These are phyloP conservation scores for Triticum monococcum DNA, from an alignment of 176 grass and related monocot species.

Conservation along the genomic window DNA sequence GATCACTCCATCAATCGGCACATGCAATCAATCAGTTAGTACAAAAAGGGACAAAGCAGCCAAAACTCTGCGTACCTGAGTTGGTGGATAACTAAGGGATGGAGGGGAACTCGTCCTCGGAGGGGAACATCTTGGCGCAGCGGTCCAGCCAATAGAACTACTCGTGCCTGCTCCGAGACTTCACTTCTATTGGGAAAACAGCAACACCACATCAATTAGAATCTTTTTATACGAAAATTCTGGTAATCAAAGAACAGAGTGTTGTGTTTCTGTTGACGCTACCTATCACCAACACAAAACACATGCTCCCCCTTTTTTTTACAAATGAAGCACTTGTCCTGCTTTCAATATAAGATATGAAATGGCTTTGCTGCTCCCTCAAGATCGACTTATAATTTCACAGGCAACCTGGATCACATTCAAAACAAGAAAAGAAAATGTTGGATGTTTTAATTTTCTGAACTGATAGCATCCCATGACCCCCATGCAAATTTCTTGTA, in stretches of 20 bases:
- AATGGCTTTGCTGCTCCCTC: background rate
- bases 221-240: background rate
- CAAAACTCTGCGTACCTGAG: conserved; percentile 36
- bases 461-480: background rate
- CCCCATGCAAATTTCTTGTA: background rate
- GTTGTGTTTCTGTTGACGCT: background rate
- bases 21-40: too few species aligned
- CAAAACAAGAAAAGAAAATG: background rate
- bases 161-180: conserved; percentile 94
- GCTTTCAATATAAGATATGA: background rate
- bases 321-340: background rate
- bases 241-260: background rate
- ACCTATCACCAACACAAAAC: background rate
- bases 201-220: too few species aligned
- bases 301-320: background rate
- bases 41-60: background rate
- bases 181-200: too few species aligned
- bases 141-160: conserved; percentile 89
- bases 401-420: background rate
- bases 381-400: background rate
- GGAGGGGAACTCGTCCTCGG: conserved; percentile 81
- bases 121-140: conserved; percentile 78
- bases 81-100: conserved; percentile 84
- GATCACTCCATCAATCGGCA: too few species aligned
- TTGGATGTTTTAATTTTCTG: background rate